These are phyloP conservation scores for Furcasterigmium furcatum DNA, from an alignment of 2,329 filamentous ascomycete species.

Conservation along the genomic window DNA sequence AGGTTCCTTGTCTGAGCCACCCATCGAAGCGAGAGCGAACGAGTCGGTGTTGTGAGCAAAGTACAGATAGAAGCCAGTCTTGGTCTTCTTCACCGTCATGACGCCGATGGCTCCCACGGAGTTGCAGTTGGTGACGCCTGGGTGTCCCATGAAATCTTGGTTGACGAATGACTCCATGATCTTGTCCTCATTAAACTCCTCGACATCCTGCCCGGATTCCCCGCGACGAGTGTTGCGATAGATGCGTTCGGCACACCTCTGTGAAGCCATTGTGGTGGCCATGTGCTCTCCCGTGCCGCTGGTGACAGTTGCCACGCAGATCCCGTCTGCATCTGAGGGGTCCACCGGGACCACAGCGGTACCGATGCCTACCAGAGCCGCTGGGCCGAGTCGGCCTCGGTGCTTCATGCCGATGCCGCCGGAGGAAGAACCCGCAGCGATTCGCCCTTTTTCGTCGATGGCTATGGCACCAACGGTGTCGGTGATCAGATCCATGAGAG, in stretches of 20 bases:
- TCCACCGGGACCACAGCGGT: conserved; percentile 83
- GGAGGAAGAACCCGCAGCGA: conserved; percentile 93
- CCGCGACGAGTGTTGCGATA: conserved; percentile 66
- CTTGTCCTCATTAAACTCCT: conserved; percentile 73
- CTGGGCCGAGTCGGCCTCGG: conserved; percentile 84
- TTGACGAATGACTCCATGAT: conserved; percentile 73
- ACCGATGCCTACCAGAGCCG: conserved; percentile 87
- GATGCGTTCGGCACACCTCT: conserved; percentile 80
- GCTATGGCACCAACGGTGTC: conserved; percentile 97
- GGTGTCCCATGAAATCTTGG: conserved; percentile 90
- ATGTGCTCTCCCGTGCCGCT: conserved; percentile 98
- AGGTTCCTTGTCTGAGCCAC: conserved; percentile 70
- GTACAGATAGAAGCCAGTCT: conserved; percentile 75
- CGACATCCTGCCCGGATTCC: conserved; percentile 57
- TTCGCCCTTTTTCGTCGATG: conserved; percentile 79
- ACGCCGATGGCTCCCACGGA: conserved; percentile 88
- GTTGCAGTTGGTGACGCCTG: conserved; percentile 75
- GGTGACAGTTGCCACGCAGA: conserved; percentile 78
- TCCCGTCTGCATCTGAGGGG: conserved; percentile 63
- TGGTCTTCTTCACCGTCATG: conserved; percentile 82
- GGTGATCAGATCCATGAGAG: conserved; percentile 57
- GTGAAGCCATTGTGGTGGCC: conserved; percentile 89
- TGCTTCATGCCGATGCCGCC: conserved; percentile 99
- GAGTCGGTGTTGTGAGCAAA: conserved; percentile 96
- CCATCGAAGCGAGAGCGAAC: conserved; percentile 85